Conservation (phyloP, 225 moss, liverwort and hornwort species). For the Lunularia cruciata region DNA sequence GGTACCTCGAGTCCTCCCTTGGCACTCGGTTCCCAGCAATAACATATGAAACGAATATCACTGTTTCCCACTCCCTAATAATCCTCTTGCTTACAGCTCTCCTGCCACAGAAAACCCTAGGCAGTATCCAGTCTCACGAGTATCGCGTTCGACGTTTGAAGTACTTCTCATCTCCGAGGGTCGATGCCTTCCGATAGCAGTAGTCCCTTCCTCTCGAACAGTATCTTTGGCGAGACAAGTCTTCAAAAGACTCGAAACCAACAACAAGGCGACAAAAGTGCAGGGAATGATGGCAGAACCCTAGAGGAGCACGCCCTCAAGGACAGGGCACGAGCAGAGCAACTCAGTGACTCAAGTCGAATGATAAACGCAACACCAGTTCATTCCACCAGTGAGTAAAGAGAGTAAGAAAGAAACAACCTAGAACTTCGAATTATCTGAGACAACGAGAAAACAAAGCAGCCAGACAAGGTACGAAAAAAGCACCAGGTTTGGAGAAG, state of each 20-base stretch:
- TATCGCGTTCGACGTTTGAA: background rate
- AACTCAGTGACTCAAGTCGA: background rate
- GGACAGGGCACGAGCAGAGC: slow-evolving; percentile 7
- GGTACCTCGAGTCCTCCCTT: slow-evolving; percentile 7
- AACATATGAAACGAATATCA: slow-evolving; percentile 5
- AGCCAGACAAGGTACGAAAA: background rate
- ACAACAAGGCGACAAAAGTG: slow-evolving; percentile 16
- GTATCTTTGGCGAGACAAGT: background rate
- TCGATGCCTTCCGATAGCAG: background rate
- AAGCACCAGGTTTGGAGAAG: slow-evolving; percentile 11
- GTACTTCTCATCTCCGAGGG: background rate
- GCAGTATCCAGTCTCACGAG: background rate
- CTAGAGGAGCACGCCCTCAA: slow-evolving; percentile 10
- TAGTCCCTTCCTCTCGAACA: too few species aligned
- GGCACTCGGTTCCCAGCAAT: slow-evolving; percentile 9
- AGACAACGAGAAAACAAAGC: background rate
- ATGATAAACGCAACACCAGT: background rate
- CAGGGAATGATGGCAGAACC: background rate
- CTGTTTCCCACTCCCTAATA: too few species aligned
- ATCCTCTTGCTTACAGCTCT: slow-evolving; percentile 13
- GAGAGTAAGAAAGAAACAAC: slow-evolving; percentile 5
- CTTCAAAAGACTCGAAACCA: slow-evolving; percentile 6
- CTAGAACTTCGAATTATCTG: background rate
- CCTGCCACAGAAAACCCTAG: slow-evolving; percentile 15
- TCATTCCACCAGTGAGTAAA: background rate